These are phyloP conservation scores for Fusarium sp. DNA, from an alignment of 2,329 filamentous ascomycete species.

Conservation along the genomic window DNA sequence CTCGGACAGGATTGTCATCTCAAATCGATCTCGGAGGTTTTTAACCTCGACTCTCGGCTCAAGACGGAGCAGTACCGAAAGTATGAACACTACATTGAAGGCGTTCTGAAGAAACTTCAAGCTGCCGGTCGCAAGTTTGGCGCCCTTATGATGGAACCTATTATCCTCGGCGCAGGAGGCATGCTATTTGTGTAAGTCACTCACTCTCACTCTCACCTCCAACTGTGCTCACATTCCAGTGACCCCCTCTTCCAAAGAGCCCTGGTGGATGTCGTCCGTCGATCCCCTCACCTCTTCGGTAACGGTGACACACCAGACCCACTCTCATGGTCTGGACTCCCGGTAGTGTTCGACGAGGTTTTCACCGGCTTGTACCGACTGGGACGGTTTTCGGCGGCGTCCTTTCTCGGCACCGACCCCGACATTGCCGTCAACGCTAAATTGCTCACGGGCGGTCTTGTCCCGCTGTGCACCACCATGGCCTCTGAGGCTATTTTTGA, in stretches of 20 bases:
- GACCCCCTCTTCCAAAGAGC: constrained; percentile 85
- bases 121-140: constrained; percentile 76
- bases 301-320: constrained; percentile 29
- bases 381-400: constrained; percentile 76
- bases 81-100: constrained; percentile 72
- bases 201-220: not conserved
- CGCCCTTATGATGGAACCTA: constrained; percentile 82
- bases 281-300: constrained; percentile 67
- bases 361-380: constrained; percentile 89
- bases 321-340: constrained; percentile 76
- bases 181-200: constrained; percentile 80
- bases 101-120: constrained; percentile 64
- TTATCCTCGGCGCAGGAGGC: constrained; percentile 84
- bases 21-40: constrained; percentile 66
- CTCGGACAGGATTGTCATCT: constrained; percentile 61
- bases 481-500: constrained; percentile 80
- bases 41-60: constrained; percentile 67
- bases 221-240: constrained; percentile 54
- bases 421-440: constrained; percentile 88
- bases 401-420: constrained; percentile 75
- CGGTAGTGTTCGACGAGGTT: constrained; percentile 86
- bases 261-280: constrained; percentile 75
- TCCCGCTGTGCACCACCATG: constrained; percentile 81
- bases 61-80: constrained; percentile 57
- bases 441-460: constrained; percentile 81